phyloP scores from a whole-genome alignment of 345 rosid genomes.

The Brassica carinata region DNA sequence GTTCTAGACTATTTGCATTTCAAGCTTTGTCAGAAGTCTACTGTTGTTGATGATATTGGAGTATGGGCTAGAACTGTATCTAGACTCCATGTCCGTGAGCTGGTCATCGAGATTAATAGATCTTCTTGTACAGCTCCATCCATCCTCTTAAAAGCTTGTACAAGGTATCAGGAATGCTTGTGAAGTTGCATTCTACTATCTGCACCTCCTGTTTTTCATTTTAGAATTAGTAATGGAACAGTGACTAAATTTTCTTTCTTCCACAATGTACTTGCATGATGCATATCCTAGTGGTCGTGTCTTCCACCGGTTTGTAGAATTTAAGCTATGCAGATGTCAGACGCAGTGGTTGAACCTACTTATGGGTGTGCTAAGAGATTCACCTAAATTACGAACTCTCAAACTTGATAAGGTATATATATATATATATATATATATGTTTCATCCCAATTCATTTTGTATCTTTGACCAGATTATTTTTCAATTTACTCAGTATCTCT shows the following conservation, averaged over 20 bases:
- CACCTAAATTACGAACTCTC: conserved; percentile 17
- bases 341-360: conserved; percentile 5
- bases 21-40: no score
- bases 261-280: neutral
- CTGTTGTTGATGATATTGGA: neutral
- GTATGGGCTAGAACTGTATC: neutral
- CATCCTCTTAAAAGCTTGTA: neutral
- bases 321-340: conserved; percentile 22
- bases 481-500: neutral
- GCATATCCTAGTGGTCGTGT: conserved; percentile 6
- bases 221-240: neutral
- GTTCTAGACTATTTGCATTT: no score
- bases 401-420: neutral
- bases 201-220: neutral
- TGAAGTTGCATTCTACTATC: neutral
- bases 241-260: neutral
- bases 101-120: neutral
- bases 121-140: neutral
- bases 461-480: neutral
- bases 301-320: neutral
- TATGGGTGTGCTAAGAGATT: neutral
- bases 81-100: neutral
- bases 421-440: no score
- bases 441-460: neutral
- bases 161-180: neutral